These are phyloP conservation scores for Geotrichum reessii DNA, from an alignment of 1,139 yeast genomes.

Conservation along the genomic window DNA sequence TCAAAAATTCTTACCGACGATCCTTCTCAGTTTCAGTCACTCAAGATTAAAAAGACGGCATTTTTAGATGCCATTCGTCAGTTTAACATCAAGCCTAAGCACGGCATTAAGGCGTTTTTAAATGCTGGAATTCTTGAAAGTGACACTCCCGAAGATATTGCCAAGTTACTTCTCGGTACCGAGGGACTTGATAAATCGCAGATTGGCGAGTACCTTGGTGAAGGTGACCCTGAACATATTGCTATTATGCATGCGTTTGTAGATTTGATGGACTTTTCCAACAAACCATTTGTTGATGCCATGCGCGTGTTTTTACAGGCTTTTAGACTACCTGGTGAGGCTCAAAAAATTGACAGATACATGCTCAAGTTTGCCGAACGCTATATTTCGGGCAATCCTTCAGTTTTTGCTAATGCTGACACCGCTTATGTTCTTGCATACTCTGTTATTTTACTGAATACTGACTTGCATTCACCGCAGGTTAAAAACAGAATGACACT, in stretches of 20 bases:
- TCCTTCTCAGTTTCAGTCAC: conserved; percentile 77
- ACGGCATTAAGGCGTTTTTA: conserved; percentile 61
- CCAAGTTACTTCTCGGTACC: conserved; percentile 64
- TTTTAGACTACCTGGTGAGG: conserved; percentile 95
- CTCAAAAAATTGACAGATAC: conserved; percentile 93
- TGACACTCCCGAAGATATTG: conserved; percentile 61
- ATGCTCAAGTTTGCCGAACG: conserved; percentile 96
- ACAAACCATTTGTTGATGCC: conserved; percentile 72
- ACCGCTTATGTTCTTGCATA: conserved; percentile 90
- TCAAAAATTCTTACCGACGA: conserved; percentile 44
- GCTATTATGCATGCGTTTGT: conserved; percentile 92
- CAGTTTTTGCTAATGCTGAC: conserved; percentile 84
- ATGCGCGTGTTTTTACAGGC: conserved; percentile 77
- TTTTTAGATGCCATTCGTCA: conserved; percentile 46
- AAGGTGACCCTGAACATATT: conserved; percentile 71
- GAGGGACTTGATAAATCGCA: conserved; percentile 80
- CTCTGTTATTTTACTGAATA: conserved; percentile 87
- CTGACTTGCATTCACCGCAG: conserved; percentile 88
- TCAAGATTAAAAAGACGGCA: conserved; percentile 78
- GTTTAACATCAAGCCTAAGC: conserved; percentile 60
- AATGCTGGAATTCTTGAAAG: conserved; percentile 58
- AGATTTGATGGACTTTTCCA: conserved; percentile 73
- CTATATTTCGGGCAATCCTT: conserved; percentile 81
- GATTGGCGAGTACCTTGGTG: conserved; percentile 90
- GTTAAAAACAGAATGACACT: conserved; percentile 80